These are phyloP conservation scores for Rutstroemia sp. DNA, from an alignment of 2,329 filamentous ascomycete species.

Conservation along the genomic window DNA sequence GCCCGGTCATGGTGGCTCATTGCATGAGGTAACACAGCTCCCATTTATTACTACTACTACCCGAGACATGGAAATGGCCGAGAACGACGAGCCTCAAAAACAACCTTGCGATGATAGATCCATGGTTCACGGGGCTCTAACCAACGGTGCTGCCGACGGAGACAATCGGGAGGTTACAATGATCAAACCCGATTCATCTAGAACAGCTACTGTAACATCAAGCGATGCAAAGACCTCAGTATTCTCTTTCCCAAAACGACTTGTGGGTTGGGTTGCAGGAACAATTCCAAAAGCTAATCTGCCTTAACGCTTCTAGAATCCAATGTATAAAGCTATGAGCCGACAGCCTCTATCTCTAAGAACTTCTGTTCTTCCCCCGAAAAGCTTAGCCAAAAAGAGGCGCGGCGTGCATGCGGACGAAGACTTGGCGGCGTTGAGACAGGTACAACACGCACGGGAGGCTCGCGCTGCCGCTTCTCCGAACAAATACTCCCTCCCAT, in stretches of 20 bases:
- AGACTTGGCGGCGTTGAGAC: background rate
- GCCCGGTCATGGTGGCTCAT: background rate
- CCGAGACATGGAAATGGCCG: background rate
- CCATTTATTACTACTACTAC: background rate
- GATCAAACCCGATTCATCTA: no score
- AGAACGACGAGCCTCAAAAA: no score
- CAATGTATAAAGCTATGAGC: conserved; percentile 3
- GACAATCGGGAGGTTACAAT: no score
- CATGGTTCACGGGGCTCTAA: no score
- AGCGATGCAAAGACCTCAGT: background rate
- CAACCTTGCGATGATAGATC: no score
- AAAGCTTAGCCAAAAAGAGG: background rate
- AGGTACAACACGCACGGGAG: background rate
- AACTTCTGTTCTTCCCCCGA: background rate
- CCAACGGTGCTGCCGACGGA: no score
- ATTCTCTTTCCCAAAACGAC: background rate
- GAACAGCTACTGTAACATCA: background rate
- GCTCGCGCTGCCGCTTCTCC: background rate
- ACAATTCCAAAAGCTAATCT: conserved; percentile 4
- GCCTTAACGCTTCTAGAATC: background rate
- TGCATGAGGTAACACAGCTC: background rate
- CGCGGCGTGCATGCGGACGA: background rate
- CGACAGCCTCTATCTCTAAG: conserved; percentile 4
- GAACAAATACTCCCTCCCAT: background rate
- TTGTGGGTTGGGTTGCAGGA: background rate